Conservation (phyloP, 139 green algal genomes). For the Micractinium conductrix region DNA sequence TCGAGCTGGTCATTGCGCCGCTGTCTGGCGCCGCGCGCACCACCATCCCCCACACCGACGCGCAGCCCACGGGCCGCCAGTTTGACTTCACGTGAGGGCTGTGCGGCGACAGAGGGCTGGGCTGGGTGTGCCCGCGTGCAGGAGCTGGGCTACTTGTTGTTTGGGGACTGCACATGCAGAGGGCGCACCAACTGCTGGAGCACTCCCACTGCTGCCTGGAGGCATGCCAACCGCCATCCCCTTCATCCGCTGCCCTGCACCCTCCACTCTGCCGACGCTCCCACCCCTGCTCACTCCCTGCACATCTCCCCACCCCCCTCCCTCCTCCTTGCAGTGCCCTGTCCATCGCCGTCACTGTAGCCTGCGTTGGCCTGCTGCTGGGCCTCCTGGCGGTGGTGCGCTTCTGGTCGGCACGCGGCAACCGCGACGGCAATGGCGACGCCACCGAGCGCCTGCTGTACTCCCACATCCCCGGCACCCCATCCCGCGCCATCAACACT, state of each 20-base stretch:
- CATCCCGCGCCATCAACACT: background rate
- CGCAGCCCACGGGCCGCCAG: background rate
- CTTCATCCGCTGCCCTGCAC: too few relatives aligned
- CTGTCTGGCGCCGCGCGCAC: background rate
- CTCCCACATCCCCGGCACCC: conserved; percentile 21
- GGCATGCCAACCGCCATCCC: too few relatives aligned
- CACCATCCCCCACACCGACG: background rate
- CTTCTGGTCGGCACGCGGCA: background rate
- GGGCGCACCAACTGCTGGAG: background rate
- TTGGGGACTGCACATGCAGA: background rate
- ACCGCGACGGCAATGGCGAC: too few relatives aligned
- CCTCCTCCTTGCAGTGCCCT: background rate
- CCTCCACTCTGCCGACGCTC: background rate
- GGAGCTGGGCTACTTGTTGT: background rate
- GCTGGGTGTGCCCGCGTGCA: background rate
- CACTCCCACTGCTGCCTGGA: background rate
- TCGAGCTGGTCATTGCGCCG: conserved; percentile 18
- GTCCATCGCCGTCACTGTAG: background rate
- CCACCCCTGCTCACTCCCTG: too few relatives aligned
- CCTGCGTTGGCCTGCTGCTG: conserved; percentile 13
- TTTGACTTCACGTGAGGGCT: conserved; percentile 4
- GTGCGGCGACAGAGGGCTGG: background rate
- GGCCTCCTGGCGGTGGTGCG: conserved; percentile 1
- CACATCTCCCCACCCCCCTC: background rate
- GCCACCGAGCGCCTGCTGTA: conserved; percentile 5